Base-by-base conservation (phyloP, 495 filamentous ascomycete species). In the Aspergillus homomorphus region DNA sequence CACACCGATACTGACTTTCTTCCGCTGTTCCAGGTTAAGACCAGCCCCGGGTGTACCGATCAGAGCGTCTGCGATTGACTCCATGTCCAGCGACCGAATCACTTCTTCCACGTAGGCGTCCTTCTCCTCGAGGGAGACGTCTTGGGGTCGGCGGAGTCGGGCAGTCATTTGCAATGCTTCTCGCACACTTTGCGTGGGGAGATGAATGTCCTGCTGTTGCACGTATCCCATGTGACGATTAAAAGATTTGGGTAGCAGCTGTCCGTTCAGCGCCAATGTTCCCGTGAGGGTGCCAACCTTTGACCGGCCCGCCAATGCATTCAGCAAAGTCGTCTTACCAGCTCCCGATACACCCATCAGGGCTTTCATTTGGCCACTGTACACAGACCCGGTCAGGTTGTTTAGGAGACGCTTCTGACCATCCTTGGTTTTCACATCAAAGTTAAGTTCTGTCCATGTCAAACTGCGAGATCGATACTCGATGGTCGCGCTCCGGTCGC, bases 321-420 rank as follows among this genome's bases (percentile, higher is more conserved):
- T 80, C 1, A 87, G 65, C 0, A 87, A 68, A 0, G 84, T 87
- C 0, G 83, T 85, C 65, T 87, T 88, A n/a, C 86, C 88, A 10
- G 87, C 88, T n/a, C 88, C 88, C 3, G 82, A 86, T 4, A 84
- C 84, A 8, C 88, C 88, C 73, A 90, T 86, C 14, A 89, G 68
- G 0, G 87, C 87, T 8, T 81, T 81, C 66, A 89, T 71, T 42
- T 73, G 6, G 82, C 87, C 1, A 84, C 23, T 43, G 66, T 85
- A 86, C 26, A 80, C 82, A 60, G 79, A 88, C 0, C 86, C 86
- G 45, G 77, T 75, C 48, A 89, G 71, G 15, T 76, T 76, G 60
- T 87, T 78, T 19, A 89, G 75, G 1, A 89, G 70, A 56, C 81
- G 77, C 6, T 67, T 72, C 43, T 82, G 70, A 38, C 78, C 80